Conservation (phyloP, 2,329 filamentous ascomycete species). For the Penicillium italicum region DNA sequence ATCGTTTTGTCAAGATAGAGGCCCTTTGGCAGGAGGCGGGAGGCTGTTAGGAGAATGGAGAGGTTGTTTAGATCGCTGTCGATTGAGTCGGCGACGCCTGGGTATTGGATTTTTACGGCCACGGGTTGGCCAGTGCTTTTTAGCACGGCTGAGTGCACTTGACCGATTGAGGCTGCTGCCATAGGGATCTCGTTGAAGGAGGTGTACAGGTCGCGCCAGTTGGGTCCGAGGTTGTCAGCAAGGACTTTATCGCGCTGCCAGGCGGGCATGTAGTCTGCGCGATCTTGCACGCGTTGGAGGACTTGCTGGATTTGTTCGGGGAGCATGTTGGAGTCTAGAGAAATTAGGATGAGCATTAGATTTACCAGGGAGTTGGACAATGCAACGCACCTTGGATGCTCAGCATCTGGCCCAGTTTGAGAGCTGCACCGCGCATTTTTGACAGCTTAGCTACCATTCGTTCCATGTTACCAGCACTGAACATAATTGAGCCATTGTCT, state of each 20-base stretch:
- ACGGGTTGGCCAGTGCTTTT: slow-evolving; percentile 71
- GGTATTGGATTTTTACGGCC: slow-evolving; percentile 96
- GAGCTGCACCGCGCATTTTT: slow-evolving; percentile 91
- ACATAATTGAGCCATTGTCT: slow-evolving; percentile 69
- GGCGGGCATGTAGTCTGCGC: slow-evolving; percentile 95
- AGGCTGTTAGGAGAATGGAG: slow-evolving; percentile 83
- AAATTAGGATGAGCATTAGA: slow-evolving; percentile 2
- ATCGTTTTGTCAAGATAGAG: slow-evolving; percentile 97
- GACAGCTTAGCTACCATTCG: slow-evolving; percentile 88
- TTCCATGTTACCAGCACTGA: slow-evolving; percentile 89
- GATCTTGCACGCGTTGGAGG: slow-evolving; percentile 89
- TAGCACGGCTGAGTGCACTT: slow-evolving; percentile 83
- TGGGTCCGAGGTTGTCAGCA: slow-evolving; percentile 67
- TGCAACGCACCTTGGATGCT: slow-evolving; percentile 69
- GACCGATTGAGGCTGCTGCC: slow-evolving; percentile 92
- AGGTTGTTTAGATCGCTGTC: slow-evolving; percentile 95
- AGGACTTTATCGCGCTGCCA: slow-evolving; percentile 89
- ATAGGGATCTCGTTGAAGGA: slow-evolving; percentile 89
- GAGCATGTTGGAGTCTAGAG: slow-evolving; percentile 80
- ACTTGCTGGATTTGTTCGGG: slow-evolving; percentile 83
- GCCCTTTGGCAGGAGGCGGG: slow-evolving; percentile 82
- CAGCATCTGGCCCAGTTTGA: slow-evolving; percentile 97
- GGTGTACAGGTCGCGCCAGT: slow-evolving; percentile 80
- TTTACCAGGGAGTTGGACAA: not conserved
- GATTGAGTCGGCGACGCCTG: slow-evolving; percentile 91